Evolutionary conservation across 345 rosid species (phyloP).

Genomic region (Populus nigra): DNA sequence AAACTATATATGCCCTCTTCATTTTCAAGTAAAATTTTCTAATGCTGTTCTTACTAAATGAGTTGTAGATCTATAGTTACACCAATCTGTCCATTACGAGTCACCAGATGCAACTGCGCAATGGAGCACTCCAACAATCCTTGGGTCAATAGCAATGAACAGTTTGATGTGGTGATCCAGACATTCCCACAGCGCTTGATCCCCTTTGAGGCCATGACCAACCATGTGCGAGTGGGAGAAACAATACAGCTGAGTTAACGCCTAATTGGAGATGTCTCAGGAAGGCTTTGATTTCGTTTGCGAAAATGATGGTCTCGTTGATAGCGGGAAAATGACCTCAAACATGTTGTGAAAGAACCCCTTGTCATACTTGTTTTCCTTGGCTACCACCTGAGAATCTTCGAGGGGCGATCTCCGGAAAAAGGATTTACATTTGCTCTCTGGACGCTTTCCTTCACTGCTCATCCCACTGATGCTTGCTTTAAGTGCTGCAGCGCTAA

Average conservation of each 20-base stretch:
- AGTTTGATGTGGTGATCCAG: no score
- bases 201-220: not conserved
- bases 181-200: no score
- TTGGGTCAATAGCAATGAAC: no score
- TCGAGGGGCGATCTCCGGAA: constrained; percentile 55
- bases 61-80: no score
- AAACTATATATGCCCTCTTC: no score
- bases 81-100: no score
- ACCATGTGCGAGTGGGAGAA: not conserved
- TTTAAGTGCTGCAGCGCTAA: constrained; percentile 58
- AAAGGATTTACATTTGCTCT: constrained; percentile 56
- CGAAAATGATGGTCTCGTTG: constrained; percentile 48
- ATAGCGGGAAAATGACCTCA: constrained; percentile 63
- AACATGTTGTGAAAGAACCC: constrained; percentile 52
- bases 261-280: not conserved
- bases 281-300: constrained; percentile 39
- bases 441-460: constrained; percentile 40
- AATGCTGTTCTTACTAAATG: no score
- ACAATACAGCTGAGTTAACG: not conserved
- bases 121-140: no score
- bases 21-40: no score
- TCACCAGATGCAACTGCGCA: no score
- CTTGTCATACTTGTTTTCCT: constrained; percentile 58
- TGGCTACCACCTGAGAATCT: constrained; percentile 38
- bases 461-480: constrained; percentile 45